phyloP scores from a whole-genome alignment of 2,329 filamentous ascomycete genomes.

The Aspergillus costaricaensis region DNA sequence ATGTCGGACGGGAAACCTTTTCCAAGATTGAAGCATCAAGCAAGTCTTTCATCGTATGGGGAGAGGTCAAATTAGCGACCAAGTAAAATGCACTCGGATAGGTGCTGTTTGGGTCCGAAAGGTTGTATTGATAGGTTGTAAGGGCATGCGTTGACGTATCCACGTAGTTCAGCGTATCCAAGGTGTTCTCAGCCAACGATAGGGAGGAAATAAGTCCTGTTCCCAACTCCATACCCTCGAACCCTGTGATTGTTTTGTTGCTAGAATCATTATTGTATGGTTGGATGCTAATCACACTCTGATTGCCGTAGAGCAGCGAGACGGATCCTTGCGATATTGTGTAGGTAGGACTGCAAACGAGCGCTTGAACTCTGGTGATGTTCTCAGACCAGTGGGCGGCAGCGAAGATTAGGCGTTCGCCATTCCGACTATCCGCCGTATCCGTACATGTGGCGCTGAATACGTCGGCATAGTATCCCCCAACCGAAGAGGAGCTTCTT shows the following conservation, averaged over 20 bases:
- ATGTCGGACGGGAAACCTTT: not conserved
- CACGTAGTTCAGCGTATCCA: not conserved
- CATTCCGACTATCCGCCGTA: not conserved
- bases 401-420: not conserved
- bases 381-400: constrained; percentile 11
- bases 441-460: constrained; percentile 3
- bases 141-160: not conserved
- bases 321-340: constrained; percentile 3
- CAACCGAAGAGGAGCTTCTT: not conserved
- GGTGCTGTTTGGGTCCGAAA: not conserved
- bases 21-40: constrained; percentile 3
- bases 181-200: not conserved
- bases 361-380: not conserved
- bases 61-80: constrained; percentile 8
- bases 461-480: constrained; percentile 3
- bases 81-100: constrained; percentile 7
- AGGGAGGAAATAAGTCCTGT: constrained; percentile 1
- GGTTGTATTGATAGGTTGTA: not conserved
- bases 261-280: not conserved
- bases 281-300: constrained; percentile 4
- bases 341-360: constrained; percentile 10
- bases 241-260: not conserved
- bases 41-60: not conserved
- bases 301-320: constrained; percentile 7
- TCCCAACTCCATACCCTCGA: not conserved